Evolutionary conservation across 2,329 filamentous ascomycete species (phyloP).

Genomic region (Colletotrichum echinochloae): DNA sequence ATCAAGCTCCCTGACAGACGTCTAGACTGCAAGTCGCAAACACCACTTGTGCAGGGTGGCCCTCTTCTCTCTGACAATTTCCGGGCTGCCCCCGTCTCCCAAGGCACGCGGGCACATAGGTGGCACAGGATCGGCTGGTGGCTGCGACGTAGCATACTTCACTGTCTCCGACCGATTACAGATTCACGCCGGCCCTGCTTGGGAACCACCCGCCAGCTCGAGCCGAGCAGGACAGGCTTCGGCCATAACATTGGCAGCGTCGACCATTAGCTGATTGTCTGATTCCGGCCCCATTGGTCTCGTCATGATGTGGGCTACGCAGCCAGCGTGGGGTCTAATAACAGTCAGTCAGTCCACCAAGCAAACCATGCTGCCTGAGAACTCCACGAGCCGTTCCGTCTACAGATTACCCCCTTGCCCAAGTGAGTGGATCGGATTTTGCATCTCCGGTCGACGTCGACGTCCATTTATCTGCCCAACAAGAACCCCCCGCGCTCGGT

Average conservation of each 20-base stretch:
- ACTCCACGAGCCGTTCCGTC: not conserved
- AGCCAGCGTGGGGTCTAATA: conserved; percentile 19
- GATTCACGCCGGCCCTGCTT: not conserved
- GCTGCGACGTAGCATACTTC: not conserved
- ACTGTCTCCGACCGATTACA: not conserved
- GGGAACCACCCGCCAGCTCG: not conserved
- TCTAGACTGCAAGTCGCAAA: not conserved
- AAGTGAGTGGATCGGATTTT: conserved; percentile 26
- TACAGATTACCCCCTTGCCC: conserved; percentile 11
- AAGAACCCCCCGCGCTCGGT: not conserved
- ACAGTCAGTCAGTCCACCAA: not conserved
- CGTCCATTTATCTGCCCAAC: conserved; percentile 19
- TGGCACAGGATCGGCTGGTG: not conserved
- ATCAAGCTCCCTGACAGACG: not conserved
- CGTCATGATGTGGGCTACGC: conserved; percentile 3
- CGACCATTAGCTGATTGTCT: not conserved
- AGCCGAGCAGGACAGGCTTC: conserved; percentile 4
- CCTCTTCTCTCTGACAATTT: not conserved
- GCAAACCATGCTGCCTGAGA: conserved; percentile 4
- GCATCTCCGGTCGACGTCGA: conserved; percentile 33
- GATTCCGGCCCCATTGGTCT: not conserved
- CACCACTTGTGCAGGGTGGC: not conserved
- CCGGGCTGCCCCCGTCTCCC: not conserved
- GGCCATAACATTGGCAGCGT: not conserved
- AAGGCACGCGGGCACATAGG: not conserved